These are phyloP conservation scores for Magnolia changhungtana DNA, from an alignment of 164 flowering plant species.

Conservation along the genomic window DNA sequence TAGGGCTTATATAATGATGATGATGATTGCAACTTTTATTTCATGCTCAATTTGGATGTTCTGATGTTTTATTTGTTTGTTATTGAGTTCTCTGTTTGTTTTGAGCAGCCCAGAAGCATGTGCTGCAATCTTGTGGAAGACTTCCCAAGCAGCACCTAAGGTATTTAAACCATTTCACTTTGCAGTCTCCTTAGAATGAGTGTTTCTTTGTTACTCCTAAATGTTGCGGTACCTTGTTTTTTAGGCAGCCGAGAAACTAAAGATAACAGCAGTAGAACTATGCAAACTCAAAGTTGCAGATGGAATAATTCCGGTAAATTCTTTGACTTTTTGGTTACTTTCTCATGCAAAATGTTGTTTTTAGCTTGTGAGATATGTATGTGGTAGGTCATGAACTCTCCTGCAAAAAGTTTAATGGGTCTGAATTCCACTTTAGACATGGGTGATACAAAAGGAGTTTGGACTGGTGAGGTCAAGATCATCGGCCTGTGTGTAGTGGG, in stretches of 20 bases:
- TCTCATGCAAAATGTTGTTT: not conserved
- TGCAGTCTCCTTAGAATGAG: not conserved
- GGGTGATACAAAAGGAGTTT: too few species aligned
- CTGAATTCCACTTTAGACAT: too few species aligned
- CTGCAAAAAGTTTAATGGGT: too few species aligned
- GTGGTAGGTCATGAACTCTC: too few species aligned
- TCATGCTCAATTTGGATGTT: not conserved
- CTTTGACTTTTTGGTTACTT: not conserved
- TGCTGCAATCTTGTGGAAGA: slow-evolving; percentile 38
- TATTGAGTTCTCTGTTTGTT: not conserved
- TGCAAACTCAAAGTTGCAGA: slow-evolving; percentile 31
- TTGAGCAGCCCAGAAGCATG: slow-evolving; percentile 35
- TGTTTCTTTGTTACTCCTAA: not conserved
- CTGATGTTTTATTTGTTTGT: not conserved
- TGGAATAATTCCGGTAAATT: slow-evolving; percentile 33
- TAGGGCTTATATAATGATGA: not conserved
- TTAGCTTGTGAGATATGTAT: not conserved
- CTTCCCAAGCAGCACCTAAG: slow-evolving; percentile 34
- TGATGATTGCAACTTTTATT: too few species aligned
- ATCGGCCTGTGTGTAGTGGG: too few species aligned
- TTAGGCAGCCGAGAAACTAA: slow-evolving; percentile 35
- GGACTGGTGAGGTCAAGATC: too few species aligned
- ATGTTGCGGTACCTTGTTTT: not conserved
- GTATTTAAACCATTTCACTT: slow-evolving; percentile 13
- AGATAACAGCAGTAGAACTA: slow-evolving; percentile 28